Evolutionary conservation across 768 basidiomycete species (phyloP).

Genomic region (Xanthoconium purpureum): DNA sequence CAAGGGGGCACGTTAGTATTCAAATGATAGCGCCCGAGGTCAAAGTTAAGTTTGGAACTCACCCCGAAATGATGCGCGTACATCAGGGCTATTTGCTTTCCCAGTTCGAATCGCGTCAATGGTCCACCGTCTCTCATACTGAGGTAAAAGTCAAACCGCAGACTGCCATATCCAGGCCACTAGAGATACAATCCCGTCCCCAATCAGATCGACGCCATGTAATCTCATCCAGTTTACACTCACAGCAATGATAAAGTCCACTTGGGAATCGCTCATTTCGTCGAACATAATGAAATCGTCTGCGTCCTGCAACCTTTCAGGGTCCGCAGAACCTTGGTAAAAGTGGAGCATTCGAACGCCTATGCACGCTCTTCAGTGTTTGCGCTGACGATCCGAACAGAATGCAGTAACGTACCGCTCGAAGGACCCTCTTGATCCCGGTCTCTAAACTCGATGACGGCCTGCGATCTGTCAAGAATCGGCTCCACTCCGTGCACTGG

Average conservation of each 20-base stretch:
- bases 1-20: background rate
- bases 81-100: background rate
- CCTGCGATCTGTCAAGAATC: no score
- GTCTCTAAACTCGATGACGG: constrained; percentile 4
- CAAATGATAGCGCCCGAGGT: background rate
- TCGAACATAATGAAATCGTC: background rate
- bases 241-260: constrained; percentile 1
- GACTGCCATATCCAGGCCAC: constrained; percentile 10
- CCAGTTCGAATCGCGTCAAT: constrained; percentile 6
- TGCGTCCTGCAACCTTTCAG: background rate
- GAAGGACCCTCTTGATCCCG: background rate
- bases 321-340: accelerated
- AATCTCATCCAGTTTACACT: background rate
- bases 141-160: background rate
- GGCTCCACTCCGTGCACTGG: background rate
- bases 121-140: background rate
- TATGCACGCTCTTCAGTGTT: background rate
- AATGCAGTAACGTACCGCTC: background rate
- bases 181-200: background rate
- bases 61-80: background rate
- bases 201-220: background rate
- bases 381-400: background rate
- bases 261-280: no score
- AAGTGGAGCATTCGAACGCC: background rate
- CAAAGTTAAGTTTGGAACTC: background rate